These are phyloP conservation scores for Pleurotus platypus DNA, from an alignment of 768 basidiomycete species.

Conservation along the genomic window DNA sequence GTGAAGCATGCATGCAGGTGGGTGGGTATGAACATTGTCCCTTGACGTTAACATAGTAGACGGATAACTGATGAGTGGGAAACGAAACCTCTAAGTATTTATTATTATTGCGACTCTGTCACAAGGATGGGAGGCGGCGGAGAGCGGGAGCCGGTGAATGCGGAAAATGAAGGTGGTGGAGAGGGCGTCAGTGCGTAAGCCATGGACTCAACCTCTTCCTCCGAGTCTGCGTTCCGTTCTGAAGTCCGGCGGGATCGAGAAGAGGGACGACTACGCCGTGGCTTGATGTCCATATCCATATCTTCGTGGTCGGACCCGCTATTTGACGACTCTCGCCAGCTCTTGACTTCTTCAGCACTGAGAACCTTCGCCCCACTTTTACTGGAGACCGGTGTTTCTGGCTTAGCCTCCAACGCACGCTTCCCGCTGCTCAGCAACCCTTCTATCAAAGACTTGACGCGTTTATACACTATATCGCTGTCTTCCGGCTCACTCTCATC, in stretches of 20 bases:
- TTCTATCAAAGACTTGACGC: constrained; percentile 65
- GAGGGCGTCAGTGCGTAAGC: constrained; percentile 25
- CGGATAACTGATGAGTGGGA: background rate
- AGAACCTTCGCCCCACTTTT: constrained; percentile 63
- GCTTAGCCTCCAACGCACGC: constrained; percentile 56
- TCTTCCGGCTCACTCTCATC: constrained; percentile 38
- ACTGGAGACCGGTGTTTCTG: constrained; percentile 46
- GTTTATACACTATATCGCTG: constrained; percentile 56
- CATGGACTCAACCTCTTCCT: constrained; percentile 41
- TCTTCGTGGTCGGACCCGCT: constrained; percentile 12
- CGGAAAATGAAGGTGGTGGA: constrained; percentile 29
- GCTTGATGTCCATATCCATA: constrained; percentile 19
- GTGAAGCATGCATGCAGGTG: background rate
- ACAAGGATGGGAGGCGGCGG: constrained; percentile 14
- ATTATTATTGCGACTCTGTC: constrained; percentile 26
- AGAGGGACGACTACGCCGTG: constrained; percentile 24
- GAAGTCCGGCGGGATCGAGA: constrained; percentile 18
- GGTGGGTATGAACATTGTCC: constrained; percentile 5
- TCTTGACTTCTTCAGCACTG: constrained; percentile 65
- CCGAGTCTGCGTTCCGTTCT: constrained; percentile 23
- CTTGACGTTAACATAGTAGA: background rate
- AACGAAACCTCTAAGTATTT: background rate
- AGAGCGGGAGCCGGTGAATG: constrained; percentile 22
- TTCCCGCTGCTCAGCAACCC: constrained; percentile 54
- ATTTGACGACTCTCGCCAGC: constrained; percentile 44